phyloP scores from a whole-genome alignment of 768 basidiomycete genomes.

The Pulveroboletus ravenelii region DNA sequence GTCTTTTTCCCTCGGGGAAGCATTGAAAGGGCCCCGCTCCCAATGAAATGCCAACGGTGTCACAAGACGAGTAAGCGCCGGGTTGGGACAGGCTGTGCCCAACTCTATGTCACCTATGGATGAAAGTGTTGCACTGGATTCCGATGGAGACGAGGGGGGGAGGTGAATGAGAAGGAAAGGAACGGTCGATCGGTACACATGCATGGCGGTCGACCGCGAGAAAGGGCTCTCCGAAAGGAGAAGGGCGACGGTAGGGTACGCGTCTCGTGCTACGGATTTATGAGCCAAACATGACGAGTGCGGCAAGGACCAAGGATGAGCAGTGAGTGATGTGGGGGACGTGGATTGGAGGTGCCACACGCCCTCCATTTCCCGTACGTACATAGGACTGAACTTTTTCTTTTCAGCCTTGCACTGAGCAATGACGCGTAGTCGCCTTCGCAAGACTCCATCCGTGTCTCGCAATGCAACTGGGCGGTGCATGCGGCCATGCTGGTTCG shows the following conservation, averaged over 20 bases:
- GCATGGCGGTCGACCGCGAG: constrained; percentile 62
- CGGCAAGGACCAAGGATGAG: too few relatives aligned
- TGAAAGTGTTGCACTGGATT: not conserved
- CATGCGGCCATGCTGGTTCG: not conserved
- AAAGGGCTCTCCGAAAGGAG: constrained; percentile 80
- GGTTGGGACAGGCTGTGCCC: constrained; percentile 21
- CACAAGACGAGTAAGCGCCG: constrained; percentile 16
- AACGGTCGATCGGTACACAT: constrained; percentile 67
- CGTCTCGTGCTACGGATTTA: not conserved
- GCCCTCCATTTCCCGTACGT: constrained; percentile 89
- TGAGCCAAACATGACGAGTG: not conserved
- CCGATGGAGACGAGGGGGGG: constrained; percentile 36
- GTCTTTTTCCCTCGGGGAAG: not conserved
- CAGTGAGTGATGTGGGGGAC: not conserved
- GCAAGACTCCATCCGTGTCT: constrained; percentile 17
- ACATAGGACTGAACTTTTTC: constrained; percentile 72
- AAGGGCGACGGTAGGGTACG: constrained; percentile 50
- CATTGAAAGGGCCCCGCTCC: constrained; percentile 13
- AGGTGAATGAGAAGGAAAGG: constrained; percentile 80
- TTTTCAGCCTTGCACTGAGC: constrained; percentile 92
- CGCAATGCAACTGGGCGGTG: constrained; percentile 7
- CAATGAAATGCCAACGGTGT: constrained; percentile 20
- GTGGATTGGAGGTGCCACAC: constrained; percentile 47
- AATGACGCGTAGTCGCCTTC: constrained; percentile 66
- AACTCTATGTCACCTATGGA: not conserved